These are phyloP conservation scores for Trichoderma atroviride DNA, from an alignment of 2,329 filamentous ascomycete genomes.

Conservation along the genomic window DNA sequence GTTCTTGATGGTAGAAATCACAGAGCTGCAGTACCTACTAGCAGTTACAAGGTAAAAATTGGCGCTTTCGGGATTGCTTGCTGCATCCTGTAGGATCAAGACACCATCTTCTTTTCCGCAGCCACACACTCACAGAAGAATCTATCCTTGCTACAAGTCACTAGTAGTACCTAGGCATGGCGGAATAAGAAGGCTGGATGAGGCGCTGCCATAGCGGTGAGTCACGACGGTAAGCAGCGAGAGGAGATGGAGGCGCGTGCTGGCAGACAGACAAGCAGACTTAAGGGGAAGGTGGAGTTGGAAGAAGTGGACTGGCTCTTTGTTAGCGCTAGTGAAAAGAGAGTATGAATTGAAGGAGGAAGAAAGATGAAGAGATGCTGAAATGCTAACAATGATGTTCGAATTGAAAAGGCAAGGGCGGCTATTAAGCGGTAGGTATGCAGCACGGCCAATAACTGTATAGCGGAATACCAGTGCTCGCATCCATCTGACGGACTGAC, in stretches of 20 bases:
- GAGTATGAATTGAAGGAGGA: not conserved
- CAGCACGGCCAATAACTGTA: not conserved
- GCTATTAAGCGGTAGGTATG: not conserved
- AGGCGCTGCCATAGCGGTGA: constrained; percentile 20
- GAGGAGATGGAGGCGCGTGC: constrained; percentile 8
- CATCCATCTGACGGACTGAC: not conserved
- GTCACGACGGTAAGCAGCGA: not conserved
- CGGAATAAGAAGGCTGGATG: not conserved
- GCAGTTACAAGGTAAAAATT: not conserved
- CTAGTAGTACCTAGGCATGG: not conserved
- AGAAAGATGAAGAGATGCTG: not conserved
- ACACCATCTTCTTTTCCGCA: not conserved
- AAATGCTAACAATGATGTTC: not conserved
- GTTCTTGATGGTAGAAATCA: not conserved
- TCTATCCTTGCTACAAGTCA: not conserved
- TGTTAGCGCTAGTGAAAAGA: not conserved
- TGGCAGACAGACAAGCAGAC: not conserved
- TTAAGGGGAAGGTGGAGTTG: constrained; percentile 20
- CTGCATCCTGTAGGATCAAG: not conserved
- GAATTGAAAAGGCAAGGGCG: not conserved
- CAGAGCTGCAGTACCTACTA: not conserved
- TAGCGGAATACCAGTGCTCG: not conserved
- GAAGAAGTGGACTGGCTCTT: constrained; percentile 1
- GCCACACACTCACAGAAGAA: not conserved
- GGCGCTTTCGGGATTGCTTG: not conserved